A percentile compares a stretch with the other conserved stretches of the same genome.
Evolutionary conservation across 2,329 filamentous ascomycete species (phyloP).

Genomic region (Pestalotiopsis sp.): DNA sequence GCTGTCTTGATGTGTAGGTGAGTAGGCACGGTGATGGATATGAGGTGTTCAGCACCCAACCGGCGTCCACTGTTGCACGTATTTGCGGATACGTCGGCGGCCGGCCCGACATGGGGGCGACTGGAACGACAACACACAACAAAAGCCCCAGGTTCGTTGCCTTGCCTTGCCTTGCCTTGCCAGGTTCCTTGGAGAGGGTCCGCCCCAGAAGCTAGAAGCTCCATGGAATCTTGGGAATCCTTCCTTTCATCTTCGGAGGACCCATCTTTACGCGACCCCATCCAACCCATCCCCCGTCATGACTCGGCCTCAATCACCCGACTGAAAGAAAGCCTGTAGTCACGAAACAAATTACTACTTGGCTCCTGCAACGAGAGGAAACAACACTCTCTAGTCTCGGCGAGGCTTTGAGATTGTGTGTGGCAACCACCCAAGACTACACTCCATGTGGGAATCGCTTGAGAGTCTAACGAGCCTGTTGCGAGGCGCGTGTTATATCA

Average conservation of each 20-base stretch:
- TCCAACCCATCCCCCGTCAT: not conserved
- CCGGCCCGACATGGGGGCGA: not conserved
- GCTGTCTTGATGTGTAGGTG: not conserved
- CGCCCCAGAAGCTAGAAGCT: constrained; percentile 8
- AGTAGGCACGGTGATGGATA: not conserved
- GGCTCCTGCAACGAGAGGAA: not conserved
- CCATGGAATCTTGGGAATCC: not conserved
- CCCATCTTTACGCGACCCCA: not conserved
- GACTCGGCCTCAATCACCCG: not conserved
- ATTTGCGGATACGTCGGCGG: not conserved
- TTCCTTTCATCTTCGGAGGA: constrained; percentile 7
- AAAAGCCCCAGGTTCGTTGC: not conserved
- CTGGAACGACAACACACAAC: not conserved
- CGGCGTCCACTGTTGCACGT: not conserved
- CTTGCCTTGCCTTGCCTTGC: not conserved
- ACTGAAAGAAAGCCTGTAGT: not conserved
- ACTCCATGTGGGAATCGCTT: not conserved
- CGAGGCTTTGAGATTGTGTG: not conserved
- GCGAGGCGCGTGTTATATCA: not conserved
- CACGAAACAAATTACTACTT: not conserved
- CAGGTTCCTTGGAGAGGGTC: not conserved
- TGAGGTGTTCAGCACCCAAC: not conserved
- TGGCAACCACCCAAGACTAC: not conserved
- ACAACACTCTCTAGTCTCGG: not conserved
- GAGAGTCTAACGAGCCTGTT: not conserved